phyloP scores from a whole-genome alignment of 768 basidiomycete genomes.

The Rhodotorula babjevae region DNA sequence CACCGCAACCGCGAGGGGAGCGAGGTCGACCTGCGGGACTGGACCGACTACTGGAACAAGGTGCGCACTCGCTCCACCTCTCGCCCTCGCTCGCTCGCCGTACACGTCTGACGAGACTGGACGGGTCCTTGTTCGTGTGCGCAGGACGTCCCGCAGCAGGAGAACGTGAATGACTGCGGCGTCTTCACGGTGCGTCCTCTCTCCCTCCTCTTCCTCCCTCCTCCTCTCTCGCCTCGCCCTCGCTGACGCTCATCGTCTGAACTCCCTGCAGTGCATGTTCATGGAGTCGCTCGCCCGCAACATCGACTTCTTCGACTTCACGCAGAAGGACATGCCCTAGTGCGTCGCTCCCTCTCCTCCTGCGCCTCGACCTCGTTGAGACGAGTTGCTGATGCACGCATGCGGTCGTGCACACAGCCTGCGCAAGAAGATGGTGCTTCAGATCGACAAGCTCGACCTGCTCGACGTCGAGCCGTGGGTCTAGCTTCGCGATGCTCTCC shows the following conservation, averaged over 20 bases:
- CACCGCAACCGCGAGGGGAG: constrained; percentile 79
- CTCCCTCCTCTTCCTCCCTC: not conserved
- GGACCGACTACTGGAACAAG: constrained; percentile 52
- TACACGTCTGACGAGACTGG: no score
- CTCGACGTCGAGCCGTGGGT: constrained; percentile 8
- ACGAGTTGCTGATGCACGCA: no score
- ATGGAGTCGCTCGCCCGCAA: constrained; percentile 67
- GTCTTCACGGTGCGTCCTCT: constrained; percentile 60
- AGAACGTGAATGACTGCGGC: constrained; percentile 91
- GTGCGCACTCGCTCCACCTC: constrained; percentile 6
- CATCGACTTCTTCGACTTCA: constrained; percentile 65
- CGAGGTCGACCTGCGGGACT: constrained; percentile 77
- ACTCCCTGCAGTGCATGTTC: constrained; percentile 67
- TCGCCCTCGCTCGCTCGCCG: no score
- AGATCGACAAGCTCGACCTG: constrained; percentile 28
- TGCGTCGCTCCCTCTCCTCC: constrained; percentile 2
- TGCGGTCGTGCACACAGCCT: constrained; percentile 3
- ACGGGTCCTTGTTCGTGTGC: no score
- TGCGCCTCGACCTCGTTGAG: no score
- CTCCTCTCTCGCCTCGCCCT: not conserved
- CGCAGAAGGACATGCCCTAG: constrained; percentile 75
- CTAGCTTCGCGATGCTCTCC: not conserved
- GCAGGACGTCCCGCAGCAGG: constrained; percentile 77
- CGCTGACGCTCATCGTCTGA: not conserved
- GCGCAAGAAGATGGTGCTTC: constrained; percentile 38